These are phyloP conservation scores for Ceratobasidium sp. DNA, from an alignment of 1,284 basidiomycete species.

Conservation along the genomic window DNA sequence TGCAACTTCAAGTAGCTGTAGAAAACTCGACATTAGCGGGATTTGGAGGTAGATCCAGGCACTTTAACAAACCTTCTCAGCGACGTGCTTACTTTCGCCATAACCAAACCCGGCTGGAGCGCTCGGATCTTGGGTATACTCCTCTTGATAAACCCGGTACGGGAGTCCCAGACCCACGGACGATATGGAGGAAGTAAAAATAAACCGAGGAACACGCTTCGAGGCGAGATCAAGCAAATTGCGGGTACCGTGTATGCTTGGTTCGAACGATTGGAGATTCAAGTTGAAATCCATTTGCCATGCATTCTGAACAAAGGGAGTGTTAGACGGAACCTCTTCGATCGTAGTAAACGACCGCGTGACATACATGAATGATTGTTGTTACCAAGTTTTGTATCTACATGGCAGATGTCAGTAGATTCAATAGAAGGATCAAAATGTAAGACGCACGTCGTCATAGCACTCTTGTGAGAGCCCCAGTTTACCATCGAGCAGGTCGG, in stretches of 20 bases:
- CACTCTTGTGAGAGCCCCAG: slow-evolving; percentile 13
- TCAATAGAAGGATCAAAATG: background rate
- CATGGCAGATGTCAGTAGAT: slow-evolving; percentile 1
- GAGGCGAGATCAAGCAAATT: slow-evolving; percentile 40
- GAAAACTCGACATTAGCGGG: background rate
- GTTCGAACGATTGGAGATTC: slow-evolving; percentile 43
- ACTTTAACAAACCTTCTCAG: slow-evolving; percentile 37
- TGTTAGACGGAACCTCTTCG: background rate
- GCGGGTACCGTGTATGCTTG: slow-evolving; percentile 39
- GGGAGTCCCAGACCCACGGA: slow-evolving; percentile 33
- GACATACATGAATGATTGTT: slow-evolving; percentile 37
- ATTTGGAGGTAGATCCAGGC: background rate
- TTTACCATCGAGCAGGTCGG: slow-evolving; percentile 6
- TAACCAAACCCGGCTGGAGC: slow-evolving; percentile 40
- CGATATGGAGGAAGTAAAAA: slow-evolving; percentile 44
- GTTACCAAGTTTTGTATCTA: slow-evolving; percentile 27
- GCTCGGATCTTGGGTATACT: slow-evolving; percentile 20
- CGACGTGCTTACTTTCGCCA: slow-evolving; percentile 45
- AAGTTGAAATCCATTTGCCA: slow-evolving; percentile 46
- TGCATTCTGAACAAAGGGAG: slow-evolving; percentile 25
- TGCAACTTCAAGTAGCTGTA: slow-evolving; percentile 33
- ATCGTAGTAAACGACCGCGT: background rate
- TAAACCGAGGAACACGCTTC: slow-evolving; percentile 41
- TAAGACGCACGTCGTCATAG: slow-evolving; percentile 21
- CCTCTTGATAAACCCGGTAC: slow-evolving; percentile 31